Conservation (phyloP, 768 basidiomycete species). For the Boletus insuetus region DNA sequence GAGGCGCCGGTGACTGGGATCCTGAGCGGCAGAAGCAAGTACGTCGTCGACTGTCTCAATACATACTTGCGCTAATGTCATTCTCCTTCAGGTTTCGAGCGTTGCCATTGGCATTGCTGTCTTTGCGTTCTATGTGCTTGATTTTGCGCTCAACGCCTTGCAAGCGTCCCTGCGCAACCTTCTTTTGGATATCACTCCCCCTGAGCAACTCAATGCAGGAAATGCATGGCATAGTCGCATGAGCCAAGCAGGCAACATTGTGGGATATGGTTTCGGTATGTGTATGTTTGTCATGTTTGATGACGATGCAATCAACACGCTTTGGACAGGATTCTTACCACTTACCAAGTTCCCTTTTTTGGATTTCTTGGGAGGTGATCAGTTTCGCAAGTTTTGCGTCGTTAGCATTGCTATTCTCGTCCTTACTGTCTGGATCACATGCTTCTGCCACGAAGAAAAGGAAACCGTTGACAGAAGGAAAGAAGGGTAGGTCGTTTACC, state of each 20-base stretch:
- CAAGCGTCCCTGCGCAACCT: constrained; percentile 92
- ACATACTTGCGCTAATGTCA: not conserved
- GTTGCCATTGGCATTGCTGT: constrained; percentile 85
- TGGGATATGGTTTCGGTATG: constrained; percentile 90
- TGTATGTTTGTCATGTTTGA: not conserved
- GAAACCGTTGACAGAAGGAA: constrained; percentile 50
- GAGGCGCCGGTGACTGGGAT: constrained; percentile 86
- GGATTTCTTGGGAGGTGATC: constrained; percentile 78
- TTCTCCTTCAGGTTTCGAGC: constrained; percentile 49
- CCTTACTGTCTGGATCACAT: constrained; percentile 84
- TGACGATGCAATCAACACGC: constrained; percentile 5
- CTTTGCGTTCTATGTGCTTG: constrained; percentile 86
- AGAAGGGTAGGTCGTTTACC: constrained; percentile 36
- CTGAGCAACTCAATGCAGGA: constrained; percentile 84
- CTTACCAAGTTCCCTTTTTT: constrained; percentile 77
- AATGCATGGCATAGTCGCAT: constrained; percentile 99
- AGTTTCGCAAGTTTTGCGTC: constrained; percentile 96
- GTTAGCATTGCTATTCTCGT: constrained; percentile 78
- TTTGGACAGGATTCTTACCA: constrained; percentile 74
- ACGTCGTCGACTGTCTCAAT: constrained; percentile 18
- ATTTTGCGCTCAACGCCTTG: constrained; percentile 96
- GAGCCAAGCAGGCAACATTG: constrained; percentile 94
- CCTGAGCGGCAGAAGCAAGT: constrained; percentile 65
- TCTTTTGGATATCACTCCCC: constrained; percentile 87
- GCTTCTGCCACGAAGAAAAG: constrained; percentile 79